Evolutionary conservation across 2,329 filamentous ascomycete genomes (phyloP), one percentile per base, ranked within the genome.

Genomic region (Dothiorella sarmentorum): DNA sequence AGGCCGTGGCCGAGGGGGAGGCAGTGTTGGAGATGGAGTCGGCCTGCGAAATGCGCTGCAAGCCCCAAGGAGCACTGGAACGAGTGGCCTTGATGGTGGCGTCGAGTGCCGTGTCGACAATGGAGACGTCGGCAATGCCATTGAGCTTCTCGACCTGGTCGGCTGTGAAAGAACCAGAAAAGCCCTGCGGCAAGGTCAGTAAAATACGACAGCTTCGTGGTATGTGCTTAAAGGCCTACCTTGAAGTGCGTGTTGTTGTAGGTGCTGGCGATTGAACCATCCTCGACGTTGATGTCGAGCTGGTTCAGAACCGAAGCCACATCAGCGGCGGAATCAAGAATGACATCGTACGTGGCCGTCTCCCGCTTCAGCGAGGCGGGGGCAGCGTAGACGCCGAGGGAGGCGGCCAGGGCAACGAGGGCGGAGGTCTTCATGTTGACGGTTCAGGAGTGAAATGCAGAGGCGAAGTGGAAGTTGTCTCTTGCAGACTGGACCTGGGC

Each of bases 41-140:
- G 61, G 56, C 52, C 17, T 75, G 70, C 10, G 73, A 75, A 55
- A 77, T 71, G 53, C 74, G 72, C 10, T 66, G 70, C n/a, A 78
- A 66, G 47, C 76, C 75, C 68, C 72, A 77, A 3, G 74, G 69
- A 33, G 75, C 67, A 35, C 69, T 68, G 29, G 65, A 64, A 63
- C 77, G 75, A 9, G 70, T 74, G 18, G 69, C 66, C 33, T 71
- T 58, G 45, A 58, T 52, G 13, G 38, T 58, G 9, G 45, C 35
- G 7, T 44, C 27, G 31, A 58, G 17, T 6, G 45, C 56, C 24
- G 44, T 42, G 38, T 58, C 45, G 17, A 58, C 56, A 33, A 42
- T 58, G 15, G 56, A 58, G 27, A 58, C 56, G 11, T 58, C 56
- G 7, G 56, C 45, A 20, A 58, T 51, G 24, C 27, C 29, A 37